Percentiles rank a stretch among this genome's conserved stretches.
Conservation (phyloP, 2,329 filamentous ascomycete species). For the Arthrobotrys sphaeroides region DNA sequence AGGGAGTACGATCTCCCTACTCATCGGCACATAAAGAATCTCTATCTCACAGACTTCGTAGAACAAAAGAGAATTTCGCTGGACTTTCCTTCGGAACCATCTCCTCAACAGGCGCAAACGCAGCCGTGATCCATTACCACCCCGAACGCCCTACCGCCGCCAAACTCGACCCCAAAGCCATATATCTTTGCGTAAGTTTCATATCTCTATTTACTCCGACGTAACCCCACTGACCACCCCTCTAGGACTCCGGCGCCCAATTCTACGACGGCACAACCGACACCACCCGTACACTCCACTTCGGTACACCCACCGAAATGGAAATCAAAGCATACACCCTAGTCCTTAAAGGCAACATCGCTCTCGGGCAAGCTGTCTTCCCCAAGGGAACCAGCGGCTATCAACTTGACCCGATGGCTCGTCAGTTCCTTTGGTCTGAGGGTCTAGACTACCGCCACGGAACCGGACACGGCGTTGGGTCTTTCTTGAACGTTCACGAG, state of each 20-base stretch:
- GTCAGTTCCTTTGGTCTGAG: slow-evolving; percentile 91
- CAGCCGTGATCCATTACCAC: slow-evolving; percentile 94
- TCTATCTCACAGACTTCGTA: background rate
- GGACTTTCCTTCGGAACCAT: slow-evolving; percentile 96
- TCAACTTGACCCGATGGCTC: slow-evolving; percentile 84
- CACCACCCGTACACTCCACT: slow-evolving; percentile 91
- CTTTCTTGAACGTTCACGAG: slow-evolving; percentile 95
- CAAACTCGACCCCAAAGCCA: slow-evolving; percentile 79
- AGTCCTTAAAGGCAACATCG: slow-evolving; percentile 93
- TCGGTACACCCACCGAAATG: slow-evolving; percentile 81
- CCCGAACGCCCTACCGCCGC: slow-evolving; percentile 85
- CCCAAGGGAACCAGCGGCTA: slow-evolving; percentile 96
- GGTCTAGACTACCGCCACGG: slow-evolving; percentile 96
- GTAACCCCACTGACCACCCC: background rate
- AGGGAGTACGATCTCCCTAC: slow-evolving; percentile 61
- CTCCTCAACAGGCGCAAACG: slow-evolving; percentile 90
- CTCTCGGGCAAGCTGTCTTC: slow-evolving; percentile 84
- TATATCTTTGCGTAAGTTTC: slow-evolving; percentile 79
- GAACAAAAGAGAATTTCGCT: slow-evolving; percentile 72
- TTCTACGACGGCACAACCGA: slow-evolving; percentile 96
- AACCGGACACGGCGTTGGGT: slow-evolving; percentile 94
- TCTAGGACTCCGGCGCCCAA: slow-evolving; percentile 93
- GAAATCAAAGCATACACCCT: slow-evolving; percentile 92
- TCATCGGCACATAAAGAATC: background rate
- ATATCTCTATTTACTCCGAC: background rate